A percentile compares a stretch with the other conserved stretches of the same genome.
phyloP scores from a whole-genome alignment of 495 filamentous ascomycete genomes.

The Aspergillus cristatus region DNA sequence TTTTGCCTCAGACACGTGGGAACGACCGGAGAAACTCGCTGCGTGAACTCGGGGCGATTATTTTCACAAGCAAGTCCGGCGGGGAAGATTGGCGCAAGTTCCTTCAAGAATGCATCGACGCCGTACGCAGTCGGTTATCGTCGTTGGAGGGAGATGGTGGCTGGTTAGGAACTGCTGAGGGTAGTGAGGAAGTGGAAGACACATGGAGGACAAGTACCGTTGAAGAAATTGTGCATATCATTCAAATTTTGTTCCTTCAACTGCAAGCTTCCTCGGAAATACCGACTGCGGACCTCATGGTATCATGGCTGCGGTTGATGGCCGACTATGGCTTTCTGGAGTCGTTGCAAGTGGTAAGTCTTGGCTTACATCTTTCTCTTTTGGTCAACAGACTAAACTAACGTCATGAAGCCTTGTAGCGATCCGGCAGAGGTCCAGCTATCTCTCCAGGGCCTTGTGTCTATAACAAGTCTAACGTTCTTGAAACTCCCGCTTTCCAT shows the following conservation, averaged over 20 bases:
- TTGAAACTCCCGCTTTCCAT: constrained; percentile 52
- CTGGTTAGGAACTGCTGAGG: constrained; percentile 40
- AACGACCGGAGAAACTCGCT: constrained; percentile 15
- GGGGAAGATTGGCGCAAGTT: constrained; percentile 20
- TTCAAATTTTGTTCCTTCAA: constrained; percentile 65
- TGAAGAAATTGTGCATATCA: constrained; percentile 59
- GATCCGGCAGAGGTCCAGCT: constrained; percentile 42
- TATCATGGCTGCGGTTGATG: constrained; percentile 70
- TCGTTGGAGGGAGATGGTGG: constrained; percentile 38
- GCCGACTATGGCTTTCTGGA: constrained; percentile 55
- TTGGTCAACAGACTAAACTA: constrained; percentile 10
- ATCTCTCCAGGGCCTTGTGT: constrained; percentile 57
- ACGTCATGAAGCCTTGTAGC: constrained; percentile 29
- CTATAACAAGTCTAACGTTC: constrained; percentile 64
- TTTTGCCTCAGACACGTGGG: neutral
- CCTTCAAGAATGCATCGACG: constrained; percentile 33
- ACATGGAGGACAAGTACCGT: constrained; percentile 55
- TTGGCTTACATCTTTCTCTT: neutral
- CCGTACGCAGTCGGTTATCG: constrained; percentile 35
- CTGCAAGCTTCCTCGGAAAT: constrained; percentile 47
- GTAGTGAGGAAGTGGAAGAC: constrained; percentile 44
- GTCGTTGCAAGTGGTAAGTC: constrained; percentile 45
- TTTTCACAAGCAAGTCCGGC: constrained; percentile 23
- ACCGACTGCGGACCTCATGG: constrained; percentile 48
- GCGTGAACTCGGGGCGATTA: constrained; percentile 17